Evolutionary conservation across 1,139 yeast genomes (phyloP).

Genomic region (Pneumocystis oryctolagi): DNA sequence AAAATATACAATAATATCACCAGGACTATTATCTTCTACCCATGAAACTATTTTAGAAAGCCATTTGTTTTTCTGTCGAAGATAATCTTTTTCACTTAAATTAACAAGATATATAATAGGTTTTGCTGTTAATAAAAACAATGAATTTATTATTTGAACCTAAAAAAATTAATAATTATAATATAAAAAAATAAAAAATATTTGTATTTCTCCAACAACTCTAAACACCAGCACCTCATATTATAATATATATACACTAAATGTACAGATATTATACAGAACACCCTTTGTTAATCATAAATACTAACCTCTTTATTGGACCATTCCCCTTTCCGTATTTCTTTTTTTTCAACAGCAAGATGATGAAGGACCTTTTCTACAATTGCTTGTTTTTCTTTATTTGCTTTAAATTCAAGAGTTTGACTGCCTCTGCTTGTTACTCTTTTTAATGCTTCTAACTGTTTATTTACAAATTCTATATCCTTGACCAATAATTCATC

Average conservation of each 20-base stretch:
- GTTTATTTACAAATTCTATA: slow-evolving; percentile 85
- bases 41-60: slow-evolving; percentile 84
- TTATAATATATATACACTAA: background rate
- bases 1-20: slow-evolving; percentile 47
- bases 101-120: slow-evolving; percentile 91
- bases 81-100: slow-evolving; percentile 82
- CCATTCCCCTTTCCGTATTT: slow-evolving; percentile 88
- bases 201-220: background rate
- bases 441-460: slow-evolving; percentile 74
- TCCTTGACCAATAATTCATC: slow-evolving; percentile 92
- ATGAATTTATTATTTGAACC: slow-evolving; percentile 66
- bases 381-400: slow-evolving; percentile 78
- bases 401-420: slow-evolving; percentile 84
- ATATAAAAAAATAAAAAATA: background rate
- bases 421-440: slow-evolving; percentile 90
- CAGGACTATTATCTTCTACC: slow-evolving; percentile 89
- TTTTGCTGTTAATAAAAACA: slow-evolving; percentile 76
- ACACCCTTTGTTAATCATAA: background rate
- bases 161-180: background rate
- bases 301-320: slow-evolving; percentile 71
- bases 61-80: slow-evolving; percentile 96
- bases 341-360: slow-evolving; percentile 60
- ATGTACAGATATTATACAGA: background rate
- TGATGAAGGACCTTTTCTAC: slow-evolving; percentile 61
- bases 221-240: background rate